A percentile compares a stretch with the other conserved stretches of the same genome.
Conservation (phyloP, 441 rosid species). For the Croton setiger region DNA sequence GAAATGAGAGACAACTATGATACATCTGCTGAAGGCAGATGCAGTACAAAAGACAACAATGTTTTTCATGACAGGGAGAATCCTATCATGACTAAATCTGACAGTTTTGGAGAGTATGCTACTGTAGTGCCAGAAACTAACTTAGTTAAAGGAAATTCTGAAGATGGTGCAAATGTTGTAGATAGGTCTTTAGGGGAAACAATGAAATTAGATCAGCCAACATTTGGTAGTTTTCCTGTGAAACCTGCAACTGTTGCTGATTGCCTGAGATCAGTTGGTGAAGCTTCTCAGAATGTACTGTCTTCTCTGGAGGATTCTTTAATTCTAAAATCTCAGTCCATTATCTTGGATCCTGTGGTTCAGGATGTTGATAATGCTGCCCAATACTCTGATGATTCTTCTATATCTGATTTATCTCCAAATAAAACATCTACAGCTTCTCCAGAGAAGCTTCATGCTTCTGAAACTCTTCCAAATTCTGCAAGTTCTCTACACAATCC, state of each 20-base stretch:
- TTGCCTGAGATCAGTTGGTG: slow-evolving; percentile 16
- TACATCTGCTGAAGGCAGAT: slow-evolving; percentile 18
- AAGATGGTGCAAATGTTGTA: slow-evolving; percentile 10
- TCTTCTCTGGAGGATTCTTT: slow-evolving; percentile 21
- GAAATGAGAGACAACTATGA: slow-evolving; percentile 20
- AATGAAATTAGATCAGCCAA: slow-evolving; percentile 20
- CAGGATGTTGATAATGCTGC: slow-evolving; percentile 23
- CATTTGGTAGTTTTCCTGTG: slow-evolving; percentile 14
- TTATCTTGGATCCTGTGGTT: slow-evolving; percentile 22
- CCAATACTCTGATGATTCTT: slow-evolving; percentile 33
- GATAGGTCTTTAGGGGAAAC: slow-evolving; percentile 16
- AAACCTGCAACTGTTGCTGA: slow-evolving; percentile 16
- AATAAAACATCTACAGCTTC: slow-evolving; percentile 25
- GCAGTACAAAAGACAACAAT: slow-evolving; percentile 18
- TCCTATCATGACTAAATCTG: slow-evolving; percentile 19
- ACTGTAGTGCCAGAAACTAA: slow-evolving; percentile 16
- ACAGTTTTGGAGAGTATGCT: slow-evolving; percentile 15
- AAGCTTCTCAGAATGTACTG: slow-evolving; percentile 21
- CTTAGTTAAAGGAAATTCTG: slow-evolving; percentile 21
- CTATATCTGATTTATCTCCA: slow-evolving; percentile 30
- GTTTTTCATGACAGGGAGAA: slow-evolving; percentile 20
- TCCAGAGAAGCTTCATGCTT: slow-evolving; percentile 21
- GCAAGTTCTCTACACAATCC: slow-evolving; percentile 23
- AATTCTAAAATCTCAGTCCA: slow-evolving; percentile 23
- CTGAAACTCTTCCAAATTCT: slow-evolving; percentile 21